Evolutionary conservation across 768 basidiomycete genomes (phyloP), one percentile per base, ranked within the genome.

Genomic region (Pulveroboletus ravenelii): DNA sequence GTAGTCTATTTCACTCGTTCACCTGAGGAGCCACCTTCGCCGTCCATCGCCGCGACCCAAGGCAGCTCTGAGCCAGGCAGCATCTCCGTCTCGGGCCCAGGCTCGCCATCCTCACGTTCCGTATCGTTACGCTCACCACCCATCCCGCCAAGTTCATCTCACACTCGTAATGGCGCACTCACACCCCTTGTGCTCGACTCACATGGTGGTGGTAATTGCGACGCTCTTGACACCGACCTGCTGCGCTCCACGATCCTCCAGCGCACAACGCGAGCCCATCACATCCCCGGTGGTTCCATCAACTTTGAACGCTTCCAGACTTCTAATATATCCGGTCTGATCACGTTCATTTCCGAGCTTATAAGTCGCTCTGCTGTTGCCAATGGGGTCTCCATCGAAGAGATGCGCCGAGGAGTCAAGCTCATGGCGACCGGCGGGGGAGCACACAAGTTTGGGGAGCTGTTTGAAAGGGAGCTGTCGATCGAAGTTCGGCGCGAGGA

Each of bases 251-350:
- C 79, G 47, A 79, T 85, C 52, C 78, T 89, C 37, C 83, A 82
- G 53, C 81, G 82, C 45, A 82, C 82, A 20, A 78, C 82, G 44
- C 54, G 53, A 8, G 66, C 60, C 4, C 77, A 78, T 52, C 89
- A 95, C 63, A 89, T 96, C 60, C 93, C 94, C 3, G 96, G 96
- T 14, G 96, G 96, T 2, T 90, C 93, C 42, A 82, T 99, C 65
- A 99, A 97, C 71, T 99, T 98, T 63, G 92, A 91, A 67, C 85
- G 94, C 25, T 99, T 97, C 74, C 87, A 99, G 72, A 98, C 96
- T 47, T 81, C 87, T 55, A 79, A 92, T 60, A 88, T 98, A 59
- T 72, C 87, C 43, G 81, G 79, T 31, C 90, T 93, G 62, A 82
- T 98, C 57, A 73, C 76, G 44, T 99, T 95, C 73, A 85, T 99